Base-by-base conservation (phyloP, 2,329 filamentous ascomycete species). In the Sporothrix brunneoviolacea region DNA sequence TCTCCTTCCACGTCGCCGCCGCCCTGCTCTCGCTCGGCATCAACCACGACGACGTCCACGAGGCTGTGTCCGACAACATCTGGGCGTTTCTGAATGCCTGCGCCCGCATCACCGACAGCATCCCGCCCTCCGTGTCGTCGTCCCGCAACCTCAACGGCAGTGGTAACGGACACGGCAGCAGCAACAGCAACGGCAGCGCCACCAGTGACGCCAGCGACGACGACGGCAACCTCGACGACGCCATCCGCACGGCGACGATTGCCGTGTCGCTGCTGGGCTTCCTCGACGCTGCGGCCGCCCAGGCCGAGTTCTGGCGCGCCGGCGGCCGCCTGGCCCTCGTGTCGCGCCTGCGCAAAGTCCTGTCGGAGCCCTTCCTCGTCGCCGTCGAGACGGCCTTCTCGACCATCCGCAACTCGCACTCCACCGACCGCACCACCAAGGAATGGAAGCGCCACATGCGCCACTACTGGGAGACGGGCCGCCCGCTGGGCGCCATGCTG, bases 211-310 rank as follows among this genome's bases (percentile, higher is more conserved):
- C 70, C 46, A 76, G 72, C 57, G 75, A 79, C 32, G 74, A 76
- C 35, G 77, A 80, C 43, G 75, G 79, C 36, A 78, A 80, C 49
- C 67, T 84, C 12, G 82, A 85, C 49, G 82, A 87, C 60, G 81
- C 83, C 46, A 73, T 85, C 50, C 74, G 81, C 24, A 80, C 86
- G 47, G 81, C 89, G 47, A 88, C 86, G 16, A 80, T 95, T 57
- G 81, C 86, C 7, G 80, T 95, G 42, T 91, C 91, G 0, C 72
- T 98, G n/a, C 70, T 95, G 21, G 94, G 93, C 0, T 96, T 98
- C 63, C 70, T 98, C 47, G 82, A 91, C 62, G 91, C 90, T 19
- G 84, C 86, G 4, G 83, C 90, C 4, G 80, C 82, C 6, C 82
- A 91, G 62, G 80, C 84, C 9, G 79, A 84, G 55, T 91, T 96